phyloP scores from a whole-genome alignment of 2,329 filamentous ascomycete genomes.

The Hirsutella thompsonii region DNA sequence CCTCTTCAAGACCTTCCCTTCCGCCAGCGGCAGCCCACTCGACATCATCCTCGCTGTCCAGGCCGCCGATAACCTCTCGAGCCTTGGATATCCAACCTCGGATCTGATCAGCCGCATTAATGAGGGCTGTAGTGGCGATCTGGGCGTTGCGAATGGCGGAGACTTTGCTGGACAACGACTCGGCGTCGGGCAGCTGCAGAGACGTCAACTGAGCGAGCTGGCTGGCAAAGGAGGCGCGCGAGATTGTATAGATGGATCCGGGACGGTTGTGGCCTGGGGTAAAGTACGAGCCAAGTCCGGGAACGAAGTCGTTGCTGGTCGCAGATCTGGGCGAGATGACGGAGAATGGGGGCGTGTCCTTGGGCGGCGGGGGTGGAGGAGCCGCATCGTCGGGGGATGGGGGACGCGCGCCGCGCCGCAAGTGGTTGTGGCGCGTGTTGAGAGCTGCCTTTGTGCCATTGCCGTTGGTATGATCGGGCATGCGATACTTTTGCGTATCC shows the following conservation, averaged over 20 bases:
- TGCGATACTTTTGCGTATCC: conserved; percentile 62
- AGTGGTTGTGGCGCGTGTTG: conserved; percentile 43
- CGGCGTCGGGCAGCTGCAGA: conserved; percentile 76
- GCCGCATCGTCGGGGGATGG: conserved; percentile 18
- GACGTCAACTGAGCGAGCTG: conserved; percentile 88
- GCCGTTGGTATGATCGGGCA: conserved; percentile 57
- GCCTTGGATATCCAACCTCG: conserved; percentile 89
- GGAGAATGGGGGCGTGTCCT: conserved; percentile 24
- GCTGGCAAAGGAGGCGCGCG: conserved; percentile 80
- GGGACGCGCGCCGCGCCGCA: conserved; percentile 34
- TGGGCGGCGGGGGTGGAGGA: conserved; percentile 26
- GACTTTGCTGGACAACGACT: conserved; percentile 71
- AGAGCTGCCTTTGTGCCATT: conserved; percentile 53
- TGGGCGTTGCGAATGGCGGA: conserved; percentile 74
- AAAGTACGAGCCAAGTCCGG: conserved; percentile 49
- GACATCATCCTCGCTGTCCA: conserved; percentile 93
- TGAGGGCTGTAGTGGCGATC: conserved; percentile 69
- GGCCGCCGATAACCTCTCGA: conserved; percentile 71
- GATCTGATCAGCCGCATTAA: conserved; percentile 84
- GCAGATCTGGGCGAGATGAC: conserved; percentile 13
- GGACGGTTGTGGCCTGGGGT: conserved; percentile 55
- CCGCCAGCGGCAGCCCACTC: conserved; percentile 92
- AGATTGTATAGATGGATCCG: conserved; percentile 88
- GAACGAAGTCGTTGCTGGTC: conserved; percentile 28
- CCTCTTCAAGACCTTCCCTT: conserved; percentile 62